These are phyloP conservation scores for Suillus plorans DNA, from an alignment of 768 basidiomycete species.

Conservation along the genomic window DNA sequence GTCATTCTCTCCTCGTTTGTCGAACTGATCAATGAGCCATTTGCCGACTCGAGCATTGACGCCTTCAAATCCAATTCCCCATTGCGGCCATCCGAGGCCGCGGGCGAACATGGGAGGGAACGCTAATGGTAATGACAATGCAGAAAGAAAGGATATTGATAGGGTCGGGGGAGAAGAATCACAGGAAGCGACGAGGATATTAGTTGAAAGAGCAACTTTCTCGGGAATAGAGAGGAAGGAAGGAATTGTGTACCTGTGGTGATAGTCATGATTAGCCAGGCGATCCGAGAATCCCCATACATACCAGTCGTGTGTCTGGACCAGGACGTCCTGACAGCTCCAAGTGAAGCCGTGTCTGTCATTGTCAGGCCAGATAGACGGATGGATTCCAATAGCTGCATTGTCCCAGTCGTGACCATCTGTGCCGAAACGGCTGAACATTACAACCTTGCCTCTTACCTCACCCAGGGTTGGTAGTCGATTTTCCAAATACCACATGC, in stretches of 20 bases:
- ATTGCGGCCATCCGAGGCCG: constrained; percentile 80
- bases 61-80: constrained; percentile 81
- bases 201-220: constrained; percentile 62
- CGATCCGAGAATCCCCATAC: constrained; percentile 9
- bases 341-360: constrained; percentile 71
- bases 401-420: constrained; percentile 68
- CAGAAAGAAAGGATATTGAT: constrained; percentile 80
- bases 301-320: constrained; percentile 87
- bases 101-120: constrained; percentile 74
- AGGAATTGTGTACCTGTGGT: constrained; percentile 71
- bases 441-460: constrained; percentile 79
- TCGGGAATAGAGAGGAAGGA: constrained; percentile 84
- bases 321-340: constrained; percentile 66
- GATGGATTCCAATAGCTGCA: constrained; percentile 84
- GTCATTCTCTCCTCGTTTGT: neutral
- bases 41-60: constrained; percentile 73
- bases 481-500: constrained; percentile 84
- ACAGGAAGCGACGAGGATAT: constrained; percentile 47
- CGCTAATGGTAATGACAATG: constrained; percentile 77
- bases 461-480: constrained; percentile 79
- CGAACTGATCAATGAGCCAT: constrained; percentile 66
- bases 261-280: constrained; percentile 2
- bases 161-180: constrained; percentile 45
- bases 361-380: constrained; percentile 83
- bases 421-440: constrained; percentile 85